phyloP scores from a whole-genome alignment of 495 filamentous ascomycete genomes.

The Xylaria scruposa region DNA sequence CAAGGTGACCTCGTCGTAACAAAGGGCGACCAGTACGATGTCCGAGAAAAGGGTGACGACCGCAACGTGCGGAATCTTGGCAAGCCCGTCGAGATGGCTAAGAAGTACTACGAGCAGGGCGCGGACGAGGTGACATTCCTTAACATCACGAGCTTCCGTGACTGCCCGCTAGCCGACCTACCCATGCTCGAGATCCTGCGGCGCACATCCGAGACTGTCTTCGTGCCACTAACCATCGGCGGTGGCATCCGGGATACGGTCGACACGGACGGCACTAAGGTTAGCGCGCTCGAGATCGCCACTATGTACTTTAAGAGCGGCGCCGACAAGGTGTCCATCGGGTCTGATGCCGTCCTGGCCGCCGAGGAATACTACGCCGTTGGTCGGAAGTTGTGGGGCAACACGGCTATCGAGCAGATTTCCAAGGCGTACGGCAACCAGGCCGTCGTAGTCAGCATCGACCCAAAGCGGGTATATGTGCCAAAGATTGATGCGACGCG shows the following conservation, averaged over 20 bases:
- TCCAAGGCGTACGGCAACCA: constrained; percentile 94
- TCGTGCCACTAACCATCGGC: constrained; percentile 96
- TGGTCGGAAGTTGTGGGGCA: constrained; percentile 72
- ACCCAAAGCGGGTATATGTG: constrained; percentile 91
- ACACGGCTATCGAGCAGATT: constrained; percentile 93
- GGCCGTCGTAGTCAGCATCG: constrained; percentile 94
- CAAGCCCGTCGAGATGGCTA: constrained; percentile 94
- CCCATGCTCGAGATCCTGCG: constrained; percentile 96
- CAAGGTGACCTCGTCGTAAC: constrained; percentile 94
- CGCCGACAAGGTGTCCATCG: constrained; percentile 98
- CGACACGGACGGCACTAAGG: constrained; percentile 85
- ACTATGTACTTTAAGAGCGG: constrained; percentile 97
- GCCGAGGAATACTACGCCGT: constrained; percentile 84
- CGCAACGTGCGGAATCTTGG: constrained; percentile 89
- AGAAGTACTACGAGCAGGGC: constrained; percentile 93
- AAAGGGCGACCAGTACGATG: constrained; percentile 98
- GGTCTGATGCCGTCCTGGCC: constrained; percentile 89
- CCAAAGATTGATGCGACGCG: constrained; percentile 70
- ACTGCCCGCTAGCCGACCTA: constrained; percentile 87
- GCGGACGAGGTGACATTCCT: constrained; percentile 96
- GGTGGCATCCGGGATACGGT: constrained; percentile 92
- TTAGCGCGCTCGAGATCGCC: constrained; percentile 88
- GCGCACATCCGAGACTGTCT: constrained; percentile 86
- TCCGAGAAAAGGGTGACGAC: constrained; percentile 85
- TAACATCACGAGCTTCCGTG: constrained; percentile 97